phyloP scores from a whole-genome alignment of 345 rosid species.

The Garcia nutans region DNA sequence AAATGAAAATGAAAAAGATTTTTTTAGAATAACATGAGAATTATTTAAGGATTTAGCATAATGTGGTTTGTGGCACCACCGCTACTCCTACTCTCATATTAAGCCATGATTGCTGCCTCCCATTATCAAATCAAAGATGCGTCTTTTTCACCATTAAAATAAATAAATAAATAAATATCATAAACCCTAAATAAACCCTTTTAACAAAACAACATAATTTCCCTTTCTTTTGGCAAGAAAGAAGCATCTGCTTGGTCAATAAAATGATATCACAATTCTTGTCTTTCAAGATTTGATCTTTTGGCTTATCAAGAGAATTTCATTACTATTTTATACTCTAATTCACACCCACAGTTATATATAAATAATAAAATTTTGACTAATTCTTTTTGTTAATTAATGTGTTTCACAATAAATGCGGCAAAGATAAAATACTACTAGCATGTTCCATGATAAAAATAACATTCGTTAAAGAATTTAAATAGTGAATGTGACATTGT shows the following conservation, averaged over 20 bases:
- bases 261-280: background rate
- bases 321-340: too few species aligned
- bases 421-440: too few species aligned
- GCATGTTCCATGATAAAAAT: too few species aligned
- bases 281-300: background rate
- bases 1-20: too few species aligned
- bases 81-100: constrained; percentile 3
- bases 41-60: constrained; percentile 18
- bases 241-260: background rate
- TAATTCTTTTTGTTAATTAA: too few species aligned
- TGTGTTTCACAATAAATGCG: too few species aligned
- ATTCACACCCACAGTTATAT: too few species aligned
- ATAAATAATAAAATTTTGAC: too few species aligned
- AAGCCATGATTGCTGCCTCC: constrained; percentile 46
- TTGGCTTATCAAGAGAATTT: background rate
- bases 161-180: constrained; percentile 18
- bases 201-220: constrained; percentile 2
- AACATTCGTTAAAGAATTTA: too few species aligned
- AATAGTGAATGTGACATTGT: too few species aligned
- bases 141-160: background rate
- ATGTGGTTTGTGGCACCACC: constrained; percentile 23
- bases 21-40: background rate
- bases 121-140: constrained; percentile 18
- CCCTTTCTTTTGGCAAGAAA: background rate
- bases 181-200: constrained; percentile 3